phyloP scores from a whole-genome alignment of 805 yeast species.

The Candida takata region DNA sequence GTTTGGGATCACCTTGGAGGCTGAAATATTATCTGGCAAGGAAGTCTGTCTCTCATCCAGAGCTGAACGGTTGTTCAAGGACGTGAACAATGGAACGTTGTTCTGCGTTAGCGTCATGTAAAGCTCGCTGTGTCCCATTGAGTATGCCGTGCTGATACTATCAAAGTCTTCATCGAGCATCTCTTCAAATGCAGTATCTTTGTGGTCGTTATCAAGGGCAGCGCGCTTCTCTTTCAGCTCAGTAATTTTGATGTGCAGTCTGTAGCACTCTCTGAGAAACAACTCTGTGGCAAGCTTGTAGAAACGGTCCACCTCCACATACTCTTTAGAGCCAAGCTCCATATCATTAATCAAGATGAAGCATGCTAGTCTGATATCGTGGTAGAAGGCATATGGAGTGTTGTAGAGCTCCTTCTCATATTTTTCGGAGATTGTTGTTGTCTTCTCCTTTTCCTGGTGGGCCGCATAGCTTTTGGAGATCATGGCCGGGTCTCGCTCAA shows the following conservation, averaged over 20 bases:
- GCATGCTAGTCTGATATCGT: conserved; percentile 57
- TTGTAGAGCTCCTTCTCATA: conserved; percentile 33
- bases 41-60: conserved; percentile 68
- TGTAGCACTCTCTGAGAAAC: conserved; percentile 52
- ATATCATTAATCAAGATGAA: conserved; percentile 39
- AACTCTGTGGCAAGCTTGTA: conserved; percentile 58
- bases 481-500: conserved; percentile 14
- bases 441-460: conserved; percentile 1
- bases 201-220: conserved; percentile 8
- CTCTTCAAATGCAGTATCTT: conserved; percentile 25
- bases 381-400: conserved; percentile 48
- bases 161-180: conserved; percentile 51
- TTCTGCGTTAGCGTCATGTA: conserved; percentile 49
- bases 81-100: conserved; percentile 74
- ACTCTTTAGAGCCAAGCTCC: conserved; percentile 41
- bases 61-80: conserved; percentile 59
- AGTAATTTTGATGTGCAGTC: conserved; percentile 24
- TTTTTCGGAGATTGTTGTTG: conserved; percentile 38
- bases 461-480: conserved; percentile 10
- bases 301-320: conserved; percentile 52
- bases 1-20: conserved; percentile 64
- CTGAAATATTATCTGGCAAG: conserved; percentile 58
- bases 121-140: conserved; percentile 56
- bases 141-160: conserved; percentile 47
- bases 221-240: conserved; percentile 6